Conservation (phyloP, 2,329 filamentous ascomycete genomes). For the Dothiorella sarmentorum region DNA sequence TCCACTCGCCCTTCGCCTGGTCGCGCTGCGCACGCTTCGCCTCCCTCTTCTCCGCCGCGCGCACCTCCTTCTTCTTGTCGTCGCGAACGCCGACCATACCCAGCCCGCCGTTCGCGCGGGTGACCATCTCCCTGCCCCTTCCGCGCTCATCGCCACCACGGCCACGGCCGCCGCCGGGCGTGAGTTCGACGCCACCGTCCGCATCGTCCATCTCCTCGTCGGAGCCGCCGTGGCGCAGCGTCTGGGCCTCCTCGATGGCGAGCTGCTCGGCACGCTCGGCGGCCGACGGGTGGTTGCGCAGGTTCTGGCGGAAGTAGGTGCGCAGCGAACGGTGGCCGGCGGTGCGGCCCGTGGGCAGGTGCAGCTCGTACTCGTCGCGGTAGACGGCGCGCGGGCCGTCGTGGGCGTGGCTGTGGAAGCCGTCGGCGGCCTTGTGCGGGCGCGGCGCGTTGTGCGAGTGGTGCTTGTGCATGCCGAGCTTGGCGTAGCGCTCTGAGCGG, state of each 20-base stretch:
- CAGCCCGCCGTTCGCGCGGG: slow-evolving; percentile 66
- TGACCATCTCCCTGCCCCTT: slow-evolving; percentile 45
- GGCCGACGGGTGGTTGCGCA: slow-evolving; percentile 75
- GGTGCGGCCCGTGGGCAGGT: slow-evolving; percentile 83
- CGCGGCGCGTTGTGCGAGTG: slow-evolving; percentile 70
- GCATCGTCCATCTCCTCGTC: slow-evolving; percentile 45
- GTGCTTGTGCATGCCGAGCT: slow-evolving; percentile 69
- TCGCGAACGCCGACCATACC: slow-evolving; percentile 77
- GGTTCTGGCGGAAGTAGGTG: slow-evolving; percentile 88
- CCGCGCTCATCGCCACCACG: slow-evolving; percentile 7
- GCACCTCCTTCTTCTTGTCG: slow-evolving; percentile 68
- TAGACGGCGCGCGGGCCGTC: slow-evolving; percentile 71
- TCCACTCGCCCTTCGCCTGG: slow-evolving; percentile 59
- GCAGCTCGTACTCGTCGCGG: slow-evolving; percentile 88
- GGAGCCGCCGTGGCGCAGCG: slow-evolving; percentile 22
- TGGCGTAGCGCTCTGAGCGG: slow-evolving; percentile 67
- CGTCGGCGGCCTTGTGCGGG: slow-evolving; percentile 70
- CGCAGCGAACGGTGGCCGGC: slow-evolving; percentile 87
- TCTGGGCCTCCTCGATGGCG: slow-evolving; percentile 49
- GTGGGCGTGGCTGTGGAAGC: slow-evolving; percentile 80
- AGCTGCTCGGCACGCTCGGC: slow-evolving; percentile 71
- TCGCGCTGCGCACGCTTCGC: slow-evolving; percentile 62
- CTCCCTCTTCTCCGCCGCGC: slow-evolving; percentile 65
- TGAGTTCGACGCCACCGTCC: slow-evolving; percentile 36
- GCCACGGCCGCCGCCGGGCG: slow-evolving; percentile 23